Conservation (phyloP, 257 asterid genomes). For the Knoxia roxburghii region DNA sequence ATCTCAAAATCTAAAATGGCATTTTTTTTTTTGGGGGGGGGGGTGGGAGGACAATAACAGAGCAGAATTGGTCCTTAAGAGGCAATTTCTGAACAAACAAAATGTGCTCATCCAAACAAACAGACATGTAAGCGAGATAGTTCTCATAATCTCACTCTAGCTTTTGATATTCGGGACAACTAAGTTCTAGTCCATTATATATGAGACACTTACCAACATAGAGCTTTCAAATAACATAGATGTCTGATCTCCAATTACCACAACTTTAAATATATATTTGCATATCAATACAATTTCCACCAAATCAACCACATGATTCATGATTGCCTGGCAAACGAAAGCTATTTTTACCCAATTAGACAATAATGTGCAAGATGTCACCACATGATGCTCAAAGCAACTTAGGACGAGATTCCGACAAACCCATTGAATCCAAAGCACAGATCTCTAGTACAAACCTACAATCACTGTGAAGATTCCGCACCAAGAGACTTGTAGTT, state of each 20-base stretch:
- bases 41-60: not conserved
- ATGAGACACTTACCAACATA: too few species aligned
- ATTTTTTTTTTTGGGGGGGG: too few species aligned
- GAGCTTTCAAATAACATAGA: not conserved
- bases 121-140: not conserved
- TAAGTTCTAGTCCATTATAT: too few species aligned
- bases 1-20: not conserved
- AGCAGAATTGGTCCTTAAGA: not conserved
- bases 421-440: not conserved
- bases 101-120: not conserved
- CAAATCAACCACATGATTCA: not conserved
- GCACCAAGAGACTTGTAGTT: slow-evolving; percentile 73
- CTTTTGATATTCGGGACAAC: not conserved
- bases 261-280: not conserved
- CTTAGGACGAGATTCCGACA: not conserved
- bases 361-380: too few species aligned
- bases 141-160: not conserved
- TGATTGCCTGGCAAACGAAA: too few species aligned
- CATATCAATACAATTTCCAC: not conserved
- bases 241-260: not conserved
- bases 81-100: not conserved
- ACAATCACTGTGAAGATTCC: slow-evolving; percentile 68
- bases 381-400: not conserved
- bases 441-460: slow-evolving; percentile 33
- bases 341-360: too few species aligned